These are phyloP conservation scores for Saccharomycopsis hybrid DNA, from an alignment of 1,139 yeast genomes.

Conservation along the genomic window DNA sequence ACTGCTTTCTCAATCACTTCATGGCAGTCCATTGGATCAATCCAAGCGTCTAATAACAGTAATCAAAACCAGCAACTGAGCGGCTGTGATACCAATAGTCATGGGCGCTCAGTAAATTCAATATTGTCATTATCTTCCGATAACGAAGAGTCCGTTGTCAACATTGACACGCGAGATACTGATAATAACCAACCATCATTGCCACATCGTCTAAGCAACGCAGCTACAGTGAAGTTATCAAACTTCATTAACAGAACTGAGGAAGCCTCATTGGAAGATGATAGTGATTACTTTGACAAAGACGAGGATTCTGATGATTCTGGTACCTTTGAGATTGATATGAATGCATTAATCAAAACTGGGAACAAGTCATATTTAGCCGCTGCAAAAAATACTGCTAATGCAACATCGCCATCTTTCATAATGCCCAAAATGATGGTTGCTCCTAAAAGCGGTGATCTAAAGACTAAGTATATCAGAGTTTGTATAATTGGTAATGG, in stretches of 20 bases:
- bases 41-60: neutral
- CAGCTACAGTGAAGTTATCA: neutral
- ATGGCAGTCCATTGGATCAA: conserved; percentile 18
- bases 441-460: neutral
- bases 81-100: conserved; percentile 11
- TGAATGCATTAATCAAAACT: conserved; percentile 13
- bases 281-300: too few species aligned
- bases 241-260: neutral
- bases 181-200: neutral
- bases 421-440: conserved; percentile 21
- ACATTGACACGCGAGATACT: neutral
- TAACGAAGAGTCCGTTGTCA: conserved; percentile 9
- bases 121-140: conserved; percentile 19
- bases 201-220: too few species aligned
- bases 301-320: conserved; percentile 19
- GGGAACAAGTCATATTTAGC: neutral
- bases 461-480: conserved; percentile 2
- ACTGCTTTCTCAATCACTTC: conserved; percentile 15
- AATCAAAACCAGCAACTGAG: conserved; percentile 1
- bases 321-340: conserved; percentile 21
- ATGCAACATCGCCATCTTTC: conserved; percentile 16
- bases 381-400: neutral
- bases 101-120: conserved; percentile 17
- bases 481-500: conserved; percentile 20
- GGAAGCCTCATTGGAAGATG: too few species aligned